phyloP scores from a whole-genome alignment of 768 basidiomycete genomes.

The Tylopilus felleus region DNA sequence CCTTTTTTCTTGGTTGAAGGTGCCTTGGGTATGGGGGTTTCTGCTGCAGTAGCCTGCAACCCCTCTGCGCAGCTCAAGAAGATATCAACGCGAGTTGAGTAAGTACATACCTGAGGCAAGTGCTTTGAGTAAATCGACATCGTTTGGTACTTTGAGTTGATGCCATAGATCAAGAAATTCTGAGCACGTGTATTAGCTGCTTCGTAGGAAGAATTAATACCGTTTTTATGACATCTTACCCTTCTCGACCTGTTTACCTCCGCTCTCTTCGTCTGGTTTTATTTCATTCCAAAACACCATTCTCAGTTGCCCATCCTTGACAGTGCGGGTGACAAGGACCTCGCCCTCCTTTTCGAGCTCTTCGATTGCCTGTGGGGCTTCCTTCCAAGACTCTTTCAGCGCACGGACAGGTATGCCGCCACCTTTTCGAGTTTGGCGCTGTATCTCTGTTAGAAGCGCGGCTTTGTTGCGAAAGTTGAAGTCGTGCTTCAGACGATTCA shows the following conservation, averaged over 20 bases:
- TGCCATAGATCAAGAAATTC: constrained; percentile 91
- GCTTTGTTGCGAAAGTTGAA: constrained; percentile 83
- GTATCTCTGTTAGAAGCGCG: constrained; percentile 80
- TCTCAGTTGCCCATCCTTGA: constrained; percentile 76
- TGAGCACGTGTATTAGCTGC: constrained; percentile 29
- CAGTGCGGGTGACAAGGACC: constrained; percentile 80
- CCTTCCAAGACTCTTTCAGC: constrained; percentile 90
- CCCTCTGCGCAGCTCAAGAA: constrained; percentile 51
- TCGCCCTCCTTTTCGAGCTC: constrained; percentile 89
- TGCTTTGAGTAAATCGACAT: constrained; percentile 75
- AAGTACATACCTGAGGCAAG: constrained; percentile 60
- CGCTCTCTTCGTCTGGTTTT: constrained; percentile 68
- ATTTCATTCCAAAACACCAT: constrained; percentile 93
- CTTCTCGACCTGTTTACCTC: constrained; percentile 73
- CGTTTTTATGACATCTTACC: constrained; percentile 44
- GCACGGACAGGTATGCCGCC: constrained; percentile 81
- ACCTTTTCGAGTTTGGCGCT: constrained; percentile 77
- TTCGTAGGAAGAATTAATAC: background rate
- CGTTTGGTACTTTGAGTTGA: constrained; percentile 76
- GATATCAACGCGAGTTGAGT: background rate
- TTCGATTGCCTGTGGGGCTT: constrained; percentile 77
- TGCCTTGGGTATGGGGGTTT: constrained; percentile 52
- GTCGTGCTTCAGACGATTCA: constrained; percentile 58
- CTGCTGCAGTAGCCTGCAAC: constrained; percentile 72
- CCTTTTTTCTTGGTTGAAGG: constrained; percentile 74